Percentiles rank a stretch among this genome's conserved stretches.
phyloP scores from a whole-genome alignment of 2,329 filamentous ascomycete species.

The Xylaria multiplex region DNA sequence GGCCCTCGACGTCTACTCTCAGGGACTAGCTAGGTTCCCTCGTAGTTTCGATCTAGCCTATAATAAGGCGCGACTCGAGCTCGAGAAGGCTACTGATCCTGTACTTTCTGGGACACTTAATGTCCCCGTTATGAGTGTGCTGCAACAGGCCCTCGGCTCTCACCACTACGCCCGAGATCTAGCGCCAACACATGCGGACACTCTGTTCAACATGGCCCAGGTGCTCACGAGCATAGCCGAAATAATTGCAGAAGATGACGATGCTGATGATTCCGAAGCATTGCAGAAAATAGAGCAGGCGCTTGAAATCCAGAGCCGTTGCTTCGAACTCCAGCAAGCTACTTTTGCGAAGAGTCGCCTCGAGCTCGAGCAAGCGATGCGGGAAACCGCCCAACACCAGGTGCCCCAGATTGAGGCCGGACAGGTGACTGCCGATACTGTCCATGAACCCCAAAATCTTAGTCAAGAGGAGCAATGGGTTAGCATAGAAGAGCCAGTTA shows the following conservation, averaged over 20 bases:
- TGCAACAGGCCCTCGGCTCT: constrained; percentile 70
- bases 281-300: constrained; percentile 53
- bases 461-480: constrained; percentile 68
- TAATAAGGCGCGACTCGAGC: constrained; percentile 78
- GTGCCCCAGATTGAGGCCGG: background rate
- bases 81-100: constrained; percentile 74
- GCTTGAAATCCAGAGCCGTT: constrained; percentile 50
- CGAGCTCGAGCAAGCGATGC: constrained; percentile 45
- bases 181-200: constrained; percentile 71
- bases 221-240: constrained; percentile 75
- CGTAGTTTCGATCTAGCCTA: constrained; percentile 76
- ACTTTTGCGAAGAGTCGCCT: constrained; percentile 41
- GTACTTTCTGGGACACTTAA: constrained; percentile 69
- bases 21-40: constrained; percentile 69
- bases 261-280: constrained; percentile 51
- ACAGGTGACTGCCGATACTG: constrained; percentile 39
- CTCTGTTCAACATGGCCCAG: constrained; percentile 77
- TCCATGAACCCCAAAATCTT: constrained; percentile 43
- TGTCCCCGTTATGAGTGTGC: constrained; percentile 60
- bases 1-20: constrained; percentile 73
- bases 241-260: constrained; percentile 62
- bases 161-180: constrained; percentile 70
- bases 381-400: constrained; percentile 44
- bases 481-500: constrained; percentile 72
- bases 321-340: constrained; percentile 62